A percentile compares a stretch with the other conserved stretches of the same genome.
Evolutionary conservation across 805 yeast species (phyloP).

Genomic region (Wickerhamiella parazyma): DNA sequence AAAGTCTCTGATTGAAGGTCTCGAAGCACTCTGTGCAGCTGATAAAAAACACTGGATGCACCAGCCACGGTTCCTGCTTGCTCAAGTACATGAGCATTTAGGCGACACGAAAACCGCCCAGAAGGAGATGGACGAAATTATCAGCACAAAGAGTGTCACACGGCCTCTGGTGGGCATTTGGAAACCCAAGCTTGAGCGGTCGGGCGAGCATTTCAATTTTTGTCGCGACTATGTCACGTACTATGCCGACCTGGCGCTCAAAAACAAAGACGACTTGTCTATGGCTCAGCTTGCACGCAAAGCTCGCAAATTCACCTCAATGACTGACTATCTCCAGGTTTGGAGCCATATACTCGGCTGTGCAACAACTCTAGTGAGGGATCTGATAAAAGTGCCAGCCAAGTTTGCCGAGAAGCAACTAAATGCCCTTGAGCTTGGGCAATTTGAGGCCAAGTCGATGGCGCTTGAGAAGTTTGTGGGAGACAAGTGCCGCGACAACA

Average conservation of each 20-base stretch:
- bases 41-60: conserved; percentile 93
- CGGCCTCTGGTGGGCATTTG: conserved; percentile 73
- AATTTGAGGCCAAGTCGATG: conserved; percentile 29
- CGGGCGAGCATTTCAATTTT: conserved; percentile 84
- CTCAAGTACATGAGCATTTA: conserved; percentile 43
- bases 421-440: conserved; percentile 17
- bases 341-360: conserved; percentile 53
- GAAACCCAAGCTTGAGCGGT: conserved; percentile 85
- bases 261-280: conserved; percentile 42
- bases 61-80: conserved; percentile 59
- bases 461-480: conserved; percentile 19
- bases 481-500: conserved; percentile 5
- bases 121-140: conserved; percentile 47
- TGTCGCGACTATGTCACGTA: conserved; percentile 55
- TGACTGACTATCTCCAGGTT: conserved; percentile 47
- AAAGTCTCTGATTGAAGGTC: conserved; percentile 16
- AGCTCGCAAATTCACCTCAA: conserved; percentile 64
- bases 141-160: conserved; percentile 47
- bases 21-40: conserved; percentile 35
- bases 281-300: conserved; percentile 53
- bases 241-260: conserved; percentile 42
- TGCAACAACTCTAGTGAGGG: conserved; percentile 39
- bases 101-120: conserved; percentile 41
- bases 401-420: conserved; percentile 29
- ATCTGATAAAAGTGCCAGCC: conserved; percentile 31